Evolutionary conservation across 2,329 filamentous ascomycete species (phyloP).

Genomic region (Cordyceps tenuipes): DNA sequence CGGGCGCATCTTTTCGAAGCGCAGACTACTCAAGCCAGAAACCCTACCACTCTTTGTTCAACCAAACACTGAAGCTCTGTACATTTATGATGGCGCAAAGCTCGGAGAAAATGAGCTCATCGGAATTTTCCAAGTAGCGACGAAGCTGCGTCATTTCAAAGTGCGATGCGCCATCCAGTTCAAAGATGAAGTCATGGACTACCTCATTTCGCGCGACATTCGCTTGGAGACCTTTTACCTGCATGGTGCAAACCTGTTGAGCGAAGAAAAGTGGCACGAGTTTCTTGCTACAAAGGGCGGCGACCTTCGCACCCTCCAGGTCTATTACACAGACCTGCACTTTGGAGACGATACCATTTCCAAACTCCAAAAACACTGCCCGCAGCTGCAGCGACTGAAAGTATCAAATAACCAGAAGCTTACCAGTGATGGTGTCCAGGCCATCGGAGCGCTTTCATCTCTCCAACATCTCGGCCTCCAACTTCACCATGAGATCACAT

Average conservation of each 20-base stretch:
- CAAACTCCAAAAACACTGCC: slow-evolving; percentile 55
- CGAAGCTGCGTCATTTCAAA: slow-evolving; percentile 61
- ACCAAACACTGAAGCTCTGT: slow-evolving; percentile 40
- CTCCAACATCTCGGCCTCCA: slow-evolving; percentile 72
- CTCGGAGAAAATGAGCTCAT: slow-evolving; percentile 70
- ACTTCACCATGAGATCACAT: slow-evolving; percentile 48
- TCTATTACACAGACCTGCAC: slow-evolving; percentile 77
- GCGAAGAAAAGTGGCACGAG: slow-evolving; percentile 64
- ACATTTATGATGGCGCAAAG: slow-evolving; percentile 52
- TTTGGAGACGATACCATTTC: slow-evolving; percentile 64
- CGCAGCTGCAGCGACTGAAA: slow-evolving; percentile 66
- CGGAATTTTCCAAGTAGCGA: slow-evolving; percentile 68
- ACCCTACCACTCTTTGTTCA: slow-evolving; percentile 52
- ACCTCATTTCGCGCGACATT: slow-evolving; percentile 64
- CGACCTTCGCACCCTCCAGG: slow-evolving; percentile 58
- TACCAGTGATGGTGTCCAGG: slow-evolving; percentile 54
- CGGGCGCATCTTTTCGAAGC: slow-evolving; percentile 51
- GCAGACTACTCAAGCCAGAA: slow-evolving; percentile 43
- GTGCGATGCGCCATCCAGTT: slow-evolving; percentile 84
- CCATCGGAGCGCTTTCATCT: slow-evolving; percentile 52
- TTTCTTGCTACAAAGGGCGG: slow-evolving; percentile 59
- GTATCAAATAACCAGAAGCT: slow-evolving; percentile 72
- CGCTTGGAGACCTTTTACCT: slow-evolving; percentile 67
- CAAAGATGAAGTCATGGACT: slow-evolving; percentile 76
- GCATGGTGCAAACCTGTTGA: slow-evolving; percentile 76